Percentiles rank a stretch among this genome's conserved stretches.
Conservation (phyloP, 164 flowering plant species). For the Stephania japonica region DNA sequence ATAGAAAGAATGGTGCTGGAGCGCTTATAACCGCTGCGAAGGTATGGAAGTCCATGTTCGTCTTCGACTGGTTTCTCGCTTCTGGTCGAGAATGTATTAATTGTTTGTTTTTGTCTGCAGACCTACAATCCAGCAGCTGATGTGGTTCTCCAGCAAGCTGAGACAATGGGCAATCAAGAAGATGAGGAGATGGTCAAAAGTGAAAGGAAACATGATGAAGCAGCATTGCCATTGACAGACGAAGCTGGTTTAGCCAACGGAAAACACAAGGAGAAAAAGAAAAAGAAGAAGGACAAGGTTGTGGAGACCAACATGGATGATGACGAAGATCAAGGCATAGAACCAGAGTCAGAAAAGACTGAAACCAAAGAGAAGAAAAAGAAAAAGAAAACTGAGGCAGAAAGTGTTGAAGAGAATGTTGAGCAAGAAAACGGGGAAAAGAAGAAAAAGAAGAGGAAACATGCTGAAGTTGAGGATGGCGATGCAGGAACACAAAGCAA, state of each 20-base stretch:
- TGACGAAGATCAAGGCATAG: constrained; percentile 9
- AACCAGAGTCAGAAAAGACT: too few relatives aligned
- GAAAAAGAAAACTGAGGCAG: constrained; percentile 25
- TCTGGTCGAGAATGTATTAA: background rate
- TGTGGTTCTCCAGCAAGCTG: constrained; percentile 33
- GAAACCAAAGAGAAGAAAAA: constrained; percentile 36
- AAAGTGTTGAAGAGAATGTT: constrained; percentile 12
- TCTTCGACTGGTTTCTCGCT: constrained; percentile 5
- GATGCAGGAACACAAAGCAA: constrained; percentile 25
- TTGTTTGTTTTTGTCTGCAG: constrained; percentile 27
- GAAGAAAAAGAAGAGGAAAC: constrained; percentile 52
- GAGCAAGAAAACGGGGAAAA: constrained; percentile 19
- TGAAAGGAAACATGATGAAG: constrained; percentile 29
- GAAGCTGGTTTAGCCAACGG: constrained; percentile 17
- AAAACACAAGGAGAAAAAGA: constrained; percentile 39
- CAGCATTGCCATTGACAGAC: constrained; percentile 9
- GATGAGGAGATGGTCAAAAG: constrained; percentile 14
- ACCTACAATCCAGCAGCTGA: constrained; percentile 76
- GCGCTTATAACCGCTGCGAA: constrained; percentile 76
- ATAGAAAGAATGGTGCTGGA: constrained; percentile 67
- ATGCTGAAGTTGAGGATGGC: constrained; percentile 28
- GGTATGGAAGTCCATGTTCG: constrained; percentile 29
- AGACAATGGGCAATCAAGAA: constrained; percentile 7
- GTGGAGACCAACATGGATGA: constrained; percentile 14
- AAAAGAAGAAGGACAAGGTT: constrained; percentile 30